Evolutionary conservation across 1,284 basidiomycete species (phyloP).

Genomic region (Melampsora americana): DNA sequence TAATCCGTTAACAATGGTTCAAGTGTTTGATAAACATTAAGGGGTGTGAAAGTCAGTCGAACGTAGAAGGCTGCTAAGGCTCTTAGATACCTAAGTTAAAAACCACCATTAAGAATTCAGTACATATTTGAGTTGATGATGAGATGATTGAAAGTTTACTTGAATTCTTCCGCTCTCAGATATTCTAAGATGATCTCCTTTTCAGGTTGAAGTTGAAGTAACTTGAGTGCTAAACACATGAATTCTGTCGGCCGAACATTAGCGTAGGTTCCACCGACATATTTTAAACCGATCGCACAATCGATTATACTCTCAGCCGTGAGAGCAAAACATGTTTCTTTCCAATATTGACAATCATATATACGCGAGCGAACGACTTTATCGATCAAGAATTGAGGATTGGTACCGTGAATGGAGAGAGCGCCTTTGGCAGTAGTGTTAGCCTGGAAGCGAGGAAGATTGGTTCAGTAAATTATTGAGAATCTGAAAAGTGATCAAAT

Average conservation of each 20-base stretch:
- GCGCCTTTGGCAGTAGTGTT: constrained; percentile 83
- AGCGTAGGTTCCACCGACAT: constrained; percentile 82
- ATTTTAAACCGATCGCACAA: constrained; percentile 75
- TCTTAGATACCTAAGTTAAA: constrained; percentile 71
- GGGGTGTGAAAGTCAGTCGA: constrained; percentile 83
- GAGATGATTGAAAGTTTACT: constrained; percentile 62
- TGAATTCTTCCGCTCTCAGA: constrained; percentile 91
- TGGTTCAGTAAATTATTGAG: neutral
- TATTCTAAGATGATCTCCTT: constrained; percentile 95
- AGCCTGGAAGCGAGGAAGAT: constrained; percentile 59
- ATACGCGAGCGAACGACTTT: constrained; percentile 93
- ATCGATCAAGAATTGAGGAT: constrained; percentile 95
- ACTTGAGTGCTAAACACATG: constrained; percentile 83
- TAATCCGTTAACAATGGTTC: constrained; percentile 94
- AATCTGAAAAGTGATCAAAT: too few species aligned
- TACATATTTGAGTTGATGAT: neutral
- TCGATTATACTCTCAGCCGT: constrained; percentile 85
- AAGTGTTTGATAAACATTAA: constrained; percentile 85
- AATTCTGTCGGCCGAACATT: constrained; percentile 90
- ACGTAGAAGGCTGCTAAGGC: constrained; percentile 92
- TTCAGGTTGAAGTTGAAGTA: constrained; percentile 95
- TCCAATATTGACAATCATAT: constrained; percentile 94
- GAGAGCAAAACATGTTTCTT: constrained; percentile 89
- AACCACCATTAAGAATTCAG: neutral
- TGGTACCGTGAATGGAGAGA: constrained; percentile 83